Base-by-base conservation (phyloP, 805 yeast species). In the Priceomyces fermenticarens region DNA sequence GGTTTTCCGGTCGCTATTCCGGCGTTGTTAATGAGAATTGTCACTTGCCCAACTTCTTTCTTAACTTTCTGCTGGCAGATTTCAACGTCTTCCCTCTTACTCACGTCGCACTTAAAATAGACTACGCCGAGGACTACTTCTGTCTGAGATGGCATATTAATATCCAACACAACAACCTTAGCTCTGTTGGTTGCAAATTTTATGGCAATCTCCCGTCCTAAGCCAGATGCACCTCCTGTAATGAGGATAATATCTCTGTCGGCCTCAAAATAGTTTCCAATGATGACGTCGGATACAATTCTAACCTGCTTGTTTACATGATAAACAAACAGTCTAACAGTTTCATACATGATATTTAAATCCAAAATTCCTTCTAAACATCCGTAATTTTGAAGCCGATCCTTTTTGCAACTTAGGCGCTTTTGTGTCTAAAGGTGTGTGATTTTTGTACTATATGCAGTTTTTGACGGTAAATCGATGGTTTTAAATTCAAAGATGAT, bases 201-300 rank as follows among this genome's bases (percentile, higher is more conserved):
- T 11, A 50, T 46, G 0, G 74, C 86, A 3, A 91, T 46, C 46
- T 80, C 85, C 32, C 63, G 65, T 0, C 98, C 98, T 8, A 91
- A 67, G 0, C 97, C 98, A 0, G 79, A 66, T 3, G 77, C 57
- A 0, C 97, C 98, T 0, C 98, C 98, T 0, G 98, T 90, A 14
- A 91, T 67, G 3, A 89, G 62, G 0, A 81, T 84, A 9, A 84
- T 67, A 53, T 87, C 95, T 9, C 67, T 60, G 16, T 55, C 58
- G 0, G 78, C 75, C 30, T 79, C 83, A 44, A 75, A 73, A 9
- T 63, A 65, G 41, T 71, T 74, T 1, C 87, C 87, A 14, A 80
- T 56, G 1, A 78, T 23, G 2, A 59, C 32, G 20, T 70, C 65
- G 0, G 79, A 65, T 3, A 63, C 36, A 3, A 49, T 46, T 20